Base-by-base conservation (phyloP, 805 yeast species). In the Candida chauliodis region DNA sequence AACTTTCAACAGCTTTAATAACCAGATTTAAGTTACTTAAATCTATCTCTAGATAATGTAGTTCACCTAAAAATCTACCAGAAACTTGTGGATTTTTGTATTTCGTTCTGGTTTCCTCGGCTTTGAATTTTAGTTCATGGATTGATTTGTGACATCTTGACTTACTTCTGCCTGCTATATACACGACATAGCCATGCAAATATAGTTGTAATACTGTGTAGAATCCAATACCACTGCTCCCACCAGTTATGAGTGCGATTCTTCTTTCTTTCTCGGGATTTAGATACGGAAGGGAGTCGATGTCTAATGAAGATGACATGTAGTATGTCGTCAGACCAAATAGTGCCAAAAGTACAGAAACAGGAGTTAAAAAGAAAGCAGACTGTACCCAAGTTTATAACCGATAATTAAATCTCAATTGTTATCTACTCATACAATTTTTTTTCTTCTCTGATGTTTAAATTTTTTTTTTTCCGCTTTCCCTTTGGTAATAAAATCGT, bases 221-320 rank as follows among this genome's bases (percentile, higher is more conserved):
- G 68, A 75, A 86, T 8, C 96, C 95, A 14, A 84, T 75, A 0
- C 95, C 95, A 40, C 83, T 74, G 49, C 81, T 84, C 5, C 93
- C 95, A 2, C 95, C 95, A 0, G 93, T 81, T 21, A 87, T 78
- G 5, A 87, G 62, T 2, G 86, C 89, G 3, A 84, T 79, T 40
- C 78, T 71, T 30, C 85, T 68, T 19, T 73, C 76, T 2, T 45
- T 44, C 1, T 48, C 44, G 0, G 89, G 89, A 47, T 84, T 66
- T 47, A 66, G 59, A 56, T 79, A 84, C 0, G 93, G 90, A 20
- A 81, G 59, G 1, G 61, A 44, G 33, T 71, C 71, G 7, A 42
- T 17, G n/a, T 31, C 39, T 11, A 32, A 34, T n/a, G 26, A 25
- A 8, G 33, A 17, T 35, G 38, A 35, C 36, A 33, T 33, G 30